Evolutionary conservation across 2,329 filamentous ascomycete genomes (phyloP), one percentile per base, ranked within the genome.

Genomic region (Harringtonia lauricola): DNA sequence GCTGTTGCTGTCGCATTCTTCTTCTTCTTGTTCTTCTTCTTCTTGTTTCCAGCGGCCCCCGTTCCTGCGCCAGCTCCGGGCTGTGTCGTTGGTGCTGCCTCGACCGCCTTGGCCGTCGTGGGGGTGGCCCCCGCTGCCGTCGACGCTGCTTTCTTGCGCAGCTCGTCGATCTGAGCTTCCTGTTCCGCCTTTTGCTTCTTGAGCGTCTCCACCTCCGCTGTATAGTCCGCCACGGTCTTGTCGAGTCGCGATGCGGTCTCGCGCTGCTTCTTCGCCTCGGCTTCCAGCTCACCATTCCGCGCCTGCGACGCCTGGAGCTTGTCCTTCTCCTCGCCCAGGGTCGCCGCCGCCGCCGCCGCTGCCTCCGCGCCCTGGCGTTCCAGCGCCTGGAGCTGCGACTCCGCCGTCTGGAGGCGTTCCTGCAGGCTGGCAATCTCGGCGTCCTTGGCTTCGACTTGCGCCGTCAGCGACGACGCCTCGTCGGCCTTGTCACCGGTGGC

Each of bases 1-100:
- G 57, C 55, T 21, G 68, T 64, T 4, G 61, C 56, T 59, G 54
- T 17, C 55, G 51, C 6, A 55, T 48, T 12, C 57, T 54, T 24
- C 68, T 22, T 54, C 45, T 89, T 90, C 73, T 94, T 95, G 68
- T 90, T 94, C 59, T 86, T 86, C 51, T 88, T 94, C 61, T 86
- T 89, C 63, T 86, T 47, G 49, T 40, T 2, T 45, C 24, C 5
- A 21, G 19, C 12, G 12, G 34, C 22, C n/a, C 10, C 10, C 12
- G 18, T 22, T 5, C 4, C 2, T 10, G 34, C 24, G 10, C 24
- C 10, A 26, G 3, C 12, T 36, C 33, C 15, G 6, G 7, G 33
- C n/a, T 18, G 33, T 8, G 33, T 17, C 4, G 33, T 15, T 21
- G 19, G 14, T 24, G 36, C 8, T 24, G 15, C 42, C 45, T 21